These are phyloP conservation scores for Gnetum montanum DNA, from an alignment of 75 land plant genomes.

Conservation along the genomic window DNA sequence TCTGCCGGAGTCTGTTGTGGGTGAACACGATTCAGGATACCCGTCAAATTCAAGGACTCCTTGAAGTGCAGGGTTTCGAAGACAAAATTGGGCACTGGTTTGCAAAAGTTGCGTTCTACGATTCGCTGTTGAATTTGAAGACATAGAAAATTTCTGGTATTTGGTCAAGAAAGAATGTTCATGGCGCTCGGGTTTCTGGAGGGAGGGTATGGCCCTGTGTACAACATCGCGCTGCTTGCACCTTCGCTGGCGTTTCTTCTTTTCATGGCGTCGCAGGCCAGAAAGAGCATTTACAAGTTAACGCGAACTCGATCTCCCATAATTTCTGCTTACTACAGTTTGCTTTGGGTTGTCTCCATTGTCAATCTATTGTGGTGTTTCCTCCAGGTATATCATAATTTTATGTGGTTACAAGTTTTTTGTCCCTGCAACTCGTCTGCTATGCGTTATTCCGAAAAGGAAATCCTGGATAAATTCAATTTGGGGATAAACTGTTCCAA, in stretches of 20 bases:
- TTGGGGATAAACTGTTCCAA: background rate
- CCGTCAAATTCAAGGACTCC: too few species aligned
- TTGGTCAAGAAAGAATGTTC: too few species aligned
- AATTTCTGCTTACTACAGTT: conserved; percentile 70
- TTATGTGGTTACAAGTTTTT: too few species aligned
- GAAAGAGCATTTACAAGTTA: conserved; percentile 53
- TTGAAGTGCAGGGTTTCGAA: too few species aligned
- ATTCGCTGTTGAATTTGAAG: too few species aligned
- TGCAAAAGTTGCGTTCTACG: too few species aligned
- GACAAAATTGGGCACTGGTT: too few species aligned
- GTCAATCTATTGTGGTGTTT: conserved; percentile 80
- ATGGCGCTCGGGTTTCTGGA: background rate
- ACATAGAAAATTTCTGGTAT: too few species aligned
- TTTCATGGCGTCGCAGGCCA: conserved; percentile 54
- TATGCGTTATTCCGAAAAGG: background rate
- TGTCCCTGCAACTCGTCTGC: background rate
- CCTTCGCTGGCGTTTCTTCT: conserved; percentile 52
- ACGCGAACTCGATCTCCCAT: conserved; percentile 46
- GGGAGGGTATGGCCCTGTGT: conserved; percentile 27
- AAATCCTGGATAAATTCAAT: background rate
- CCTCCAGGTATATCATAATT: too few species aligned
- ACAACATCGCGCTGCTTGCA: conserved; percentile 38
- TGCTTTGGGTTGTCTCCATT: conserved; percentile 67
- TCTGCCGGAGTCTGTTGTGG: too few species aligned
- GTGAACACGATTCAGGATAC: too few species aligned